Evolutionary conservation across 2,329 filamentous ascomycete species (phyloP), one percentile per base, ranked within the genome.

Genomic region (Trichoderma atroviride): DNA sequence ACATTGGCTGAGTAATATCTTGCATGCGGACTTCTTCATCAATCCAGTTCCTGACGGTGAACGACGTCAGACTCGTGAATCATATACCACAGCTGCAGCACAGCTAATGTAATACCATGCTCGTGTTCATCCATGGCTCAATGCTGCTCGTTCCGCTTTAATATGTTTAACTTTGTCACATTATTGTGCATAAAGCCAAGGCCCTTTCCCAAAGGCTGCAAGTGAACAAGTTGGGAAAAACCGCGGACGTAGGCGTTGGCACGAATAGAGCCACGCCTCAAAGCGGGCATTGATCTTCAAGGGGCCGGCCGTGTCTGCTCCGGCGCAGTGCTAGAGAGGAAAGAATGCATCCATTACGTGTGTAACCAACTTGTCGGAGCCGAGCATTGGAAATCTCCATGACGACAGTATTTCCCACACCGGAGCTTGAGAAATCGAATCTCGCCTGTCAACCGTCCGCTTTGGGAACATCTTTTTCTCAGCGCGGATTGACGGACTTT

Each of bases 301-400:
- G 24, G 13, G 27, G 19, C 24, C 37, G 27, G 24, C 16, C 14
- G 50, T 24, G 33, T 24, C 24, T 56, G 24, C 50, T 31, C 29
- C 40, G 35, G n/a, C 24, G 53, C 40, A 29, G 43, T 13, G 61
- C 5, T 7, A 27, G 50, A 52, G 59, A 22, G 31, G 59, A 37
- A 16, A 31, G 59, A 53, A 63, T 35, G 47, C 43, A 65, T 31
- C 52, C 62, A 57, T 37, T 27, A 33, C 62, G 37, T 47, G 27
- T 53, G 27, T 31, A 57, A 57, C 52, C n/a, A 50, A 29, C 7
- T 57, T 3, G 19, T 24, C 11, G 52, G 50, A 29, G 61, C 50
- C 33, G 50, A 57, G 47, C 9, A 11, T 27, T 14, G 22, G 24
- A 57, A 57, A 14, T 57, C 62, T 7, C 27, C 37, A 53, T 57